Evolutionary conservation across 139 green algal genomes (phyloP), one percentile per base, ranked within the genome.

Genomic region (Nannochloris sp.): DNA sequence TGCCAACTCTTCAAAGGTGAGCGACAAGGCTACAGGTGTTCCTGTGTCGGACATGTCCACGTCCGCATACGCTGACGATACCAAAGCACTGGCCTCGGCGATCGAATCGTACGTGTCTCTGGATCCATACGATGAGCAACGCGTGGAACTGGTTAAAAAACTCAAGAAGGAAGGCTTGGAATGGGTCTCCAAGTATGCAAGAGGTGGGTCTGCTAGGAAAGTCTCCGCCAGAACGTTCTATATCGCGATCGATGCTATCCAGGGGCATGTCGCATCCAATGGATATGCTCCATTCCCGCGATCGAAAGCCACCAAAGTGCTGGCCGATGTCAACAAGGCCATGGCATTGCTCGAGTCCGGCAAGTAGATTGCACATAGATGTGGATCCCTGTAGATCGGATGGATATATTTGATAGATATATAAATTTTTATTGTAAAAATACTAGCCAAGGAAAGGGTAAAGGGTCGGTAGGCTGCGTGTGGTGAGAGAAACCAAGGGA

Each of bases 111-210:
- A 69, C 14, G 14, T 55, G 20, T 36, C n/a, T 6, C 12, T n/a
- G 29, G 67, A 73, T 36, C 40, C 40, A 10, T 37, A 44, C 17
- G 46, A 62, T 48, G 23, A 31, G 4, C 28, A 33, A 3, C 59
- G 67, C 31, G 17, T 50, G 29, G 25, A 44, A n/a, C 23, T 76
- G 12, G 59, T 68, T 33, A 76, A 83, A 65, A 13, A 67, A 43
- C 43, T 84, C 2, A 79, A 84, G 59, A 44, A 63, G n/a, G 71
- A 87, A 14, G 60, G 67, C 9, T 16, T 49, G 0, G 4, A 56
- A 3, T 86, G 80, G 79, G 74, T 75, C 36, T 56, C 30, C 43
- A 80, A 75, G 49, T 86, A 87, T 48, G 80, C 80, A 3, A 66
- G 79, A 5, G 80, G 80, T 55, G 80, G 80, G 31, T 66, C 23